phyloP scores from a whole-genome alignment of 495 filamentous ascomycete species.

The Chlorociboria aeruginascens region DNA sequence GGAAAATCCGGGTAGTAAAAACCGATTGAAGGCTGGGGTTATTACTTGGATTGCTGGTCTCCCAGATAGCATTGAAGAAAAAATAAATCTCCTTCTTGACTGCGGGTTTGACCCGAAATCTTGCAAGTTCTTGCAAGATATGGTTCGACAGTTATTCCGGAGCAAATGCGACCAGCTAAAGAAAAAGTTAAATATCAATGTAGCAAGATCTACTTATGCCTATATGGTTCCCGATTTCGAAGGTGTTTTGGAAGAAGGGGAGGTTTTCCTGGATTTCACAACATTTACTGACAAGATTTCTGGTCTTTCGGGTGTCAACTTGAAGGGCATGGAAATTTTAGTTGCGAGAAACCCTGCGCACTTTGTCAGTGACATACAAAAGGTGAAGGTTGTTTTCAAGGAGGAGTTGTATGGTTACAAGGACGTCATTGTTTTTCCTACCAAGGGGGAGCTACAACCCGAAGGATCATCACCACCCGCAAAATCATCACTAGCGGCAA shows the following conservation, averaged over 20 bases:
- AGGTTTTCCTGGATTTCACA: constrained; percentile 76
- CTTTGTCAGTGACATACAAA: constrained; percentile 74
- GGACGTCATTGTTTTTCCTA: constrained; percentile 80
- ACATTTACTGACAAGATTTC: constrained; percentile 43
- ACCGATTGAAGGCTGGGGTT: constrained; percentile 19
- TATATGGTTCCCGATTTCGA: constrained; percentile 77
- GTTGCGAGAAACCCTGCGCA: constrained; percentile 79
- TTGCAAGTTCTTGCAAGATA: constrained; percentile 42
- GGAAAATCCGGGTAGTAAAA: constrained; percentile 11
- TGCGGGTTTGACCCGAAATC: constrained; percentile 52
- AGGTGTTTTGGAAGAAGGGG: constrained; percentile 54
- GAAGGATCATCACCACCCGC: too few species aligned
- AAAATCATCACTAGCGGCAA: constrained; percentile 61
- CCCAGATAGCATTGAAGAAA: constrained; percentile 38
- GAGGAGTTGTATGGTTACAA: constrained; percentile 60
- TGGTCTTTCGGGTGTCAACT: constrained; percentile 29
- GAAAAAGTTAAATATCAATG: constrained; percentile 54
- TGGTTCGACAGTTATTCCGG: constrained; percentile 31
- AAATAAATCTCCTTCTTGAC: constrained; percentile 37
- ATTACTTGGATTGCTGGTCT: constrained; percentile 35
- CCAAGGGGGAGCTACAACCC: too few species aligned
- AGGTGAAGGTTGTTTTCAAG: constrained; percentile 44
- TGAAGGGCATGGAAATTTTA: constrained; percentile 63
- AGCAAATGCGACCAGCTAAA: constrained; percentile 39
- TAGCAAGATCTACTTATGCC: constrained; percentile 63